Percentiles rank a stretch among this genome's conserved stretches.
These are phyloP conservation scores for Ogataea neopini DNA, from an alignment of 805 yeast genomes.

Conservation along the genomic window DNA sequence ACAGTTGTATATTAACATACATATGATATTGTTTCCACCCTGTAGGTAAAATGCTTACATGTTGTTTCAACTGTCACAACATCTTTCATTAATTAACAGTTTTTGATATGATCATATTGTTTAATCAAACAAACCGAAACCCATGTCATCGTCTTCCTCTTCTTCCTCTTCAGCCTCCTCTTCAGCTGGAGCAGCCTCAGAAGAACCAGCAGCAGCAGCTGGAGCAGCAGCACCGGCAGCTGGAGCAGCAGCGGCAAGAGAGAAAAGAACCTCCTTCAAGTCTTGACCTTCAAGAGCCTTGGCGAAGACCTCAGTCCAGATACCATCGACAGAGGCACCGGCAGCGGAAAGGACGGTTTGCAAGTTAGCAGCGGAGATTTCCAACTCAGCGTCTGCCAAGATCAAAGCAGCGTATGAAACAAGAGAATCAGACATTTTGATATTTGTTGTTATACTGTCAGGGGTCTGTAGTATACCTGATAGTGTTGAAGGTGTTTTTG, in stretches of 20 bases:
- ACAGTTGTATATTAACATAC: slow-evolving; percentile 9
- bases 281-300: slow-evolving; percentile 84
- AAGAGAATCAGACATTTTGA: slow-evolving; percentile 84
- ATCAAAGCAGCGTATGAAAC: slow-evolving; percentile 98
- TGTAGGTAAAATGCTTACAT: background rate
- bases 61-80: background rate
- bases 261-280: slow-evolving; percentile 67
- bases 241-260: slow-evolving; percentile 72
- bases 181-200: slow-evolving; percentile 64
- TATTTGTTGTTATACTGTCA: slow-evolving; percentile 8
- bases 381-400: slow-evolving; percentile 96
- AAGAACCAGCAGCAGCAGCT: slow-evolving; percentile 62
- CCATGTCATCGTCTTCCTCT: slow-evolving; percentile 82
- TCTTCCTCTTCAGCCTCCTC: slow-evolving; percentile 55
- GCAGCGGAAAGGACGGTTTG: slow-evolving; percentile 78
- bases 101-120: slow-evolving; percentile 14
- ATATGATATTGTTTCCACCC: slow-evolving; percentile 7
- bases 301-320: slow-evolving; percentile 88
- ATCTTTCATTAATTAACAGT: slow-evolving; percentile 5
- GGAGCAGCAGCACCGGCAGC: slow-evolving; percentile 70
- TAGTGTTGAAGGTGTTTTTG: background rate
- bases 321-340: slow-evolving; percentile 74
- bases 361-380: slow-evolving; percentile 80
- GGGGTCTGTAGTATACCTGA: background rate
- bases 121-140: slow-evolving; percentile 92